phyloP scores from a whole-genome alignment of 2,329 filamentous ascomycete species.

The Aspergillus novofumigatus region DNA sequence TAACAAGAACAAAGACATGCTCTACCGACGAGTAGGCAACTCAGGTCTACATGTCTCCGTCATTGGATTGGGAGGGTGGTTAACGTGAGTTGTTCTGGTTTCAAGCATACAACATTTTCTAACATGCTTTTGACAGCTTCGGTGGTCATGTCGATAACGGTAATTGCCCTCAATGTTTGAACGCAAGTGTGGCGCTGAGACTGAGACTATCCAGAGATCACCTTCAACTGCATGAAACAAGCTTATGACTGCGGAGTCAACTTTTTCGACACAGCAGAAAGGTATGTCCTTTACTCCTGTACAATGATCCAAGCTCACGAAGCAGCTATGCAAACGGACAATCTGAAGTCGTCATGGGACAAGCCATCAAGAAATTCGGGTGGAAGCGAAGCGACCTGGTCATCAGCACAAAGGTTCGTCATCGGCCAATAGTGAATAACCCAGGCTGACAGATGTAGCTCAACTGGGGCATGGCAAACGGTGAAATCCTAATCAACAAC shows the following conservation, averaged over 20 bases:
- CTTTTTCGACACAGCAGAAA: slow-evolving; percentile 56
- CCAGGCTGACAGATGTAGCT: slow-evolving; percentile 37
- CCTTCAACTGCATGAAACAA: slow-evolving; percentile 43
- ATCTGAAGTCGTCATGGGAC: slow-evolving; percentile 52
- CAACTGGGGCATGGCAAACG: slow-evolving; percentile 60
- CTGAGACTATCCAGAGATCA: slow-evolving; percentile 16
- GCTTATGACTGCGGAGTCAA: slow-evolving; percentile 57
- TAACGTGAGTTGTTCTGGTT: slow-evolving; percentile 21
- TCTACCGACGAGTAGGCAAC: slow-evolving; percentile 66
- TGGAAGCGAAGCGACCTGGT: slow-evolving; percentile 55
- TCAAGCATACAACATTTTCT: background rate
- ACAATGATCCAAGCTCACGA: background rate
- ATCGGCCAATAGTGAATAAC: background rate
- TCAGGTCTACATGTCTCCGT: slow-evolving; percentile 71
- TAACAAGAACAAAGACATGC: slow-evolving; percentile 49
- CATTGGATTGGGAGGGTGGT: slow-evolving; percentile 58
- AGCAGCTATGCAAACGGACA: slow-evolving; percentile 48
- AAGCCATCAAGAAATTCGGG: slow-evolving; percentile 52
- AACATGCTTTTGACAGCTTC: slow-evolving; percentile 29
- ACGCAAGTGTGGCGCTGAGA: background rate
- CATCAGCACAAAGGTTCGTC: slow-evolving; percentile 32
- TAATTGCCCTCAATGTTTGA: slow-evolving; percentile 24
- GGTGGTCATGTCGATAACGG: slow-evolving; percentile 68
- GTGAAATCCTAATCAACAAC: slow-evolving; percentile 63
- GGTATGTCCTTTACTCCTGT: slow-evolving; percentile 6